Evolutionary conservation across 345 rosid species (phyloP).

Genomic region (Brassica juncea): DNA sequence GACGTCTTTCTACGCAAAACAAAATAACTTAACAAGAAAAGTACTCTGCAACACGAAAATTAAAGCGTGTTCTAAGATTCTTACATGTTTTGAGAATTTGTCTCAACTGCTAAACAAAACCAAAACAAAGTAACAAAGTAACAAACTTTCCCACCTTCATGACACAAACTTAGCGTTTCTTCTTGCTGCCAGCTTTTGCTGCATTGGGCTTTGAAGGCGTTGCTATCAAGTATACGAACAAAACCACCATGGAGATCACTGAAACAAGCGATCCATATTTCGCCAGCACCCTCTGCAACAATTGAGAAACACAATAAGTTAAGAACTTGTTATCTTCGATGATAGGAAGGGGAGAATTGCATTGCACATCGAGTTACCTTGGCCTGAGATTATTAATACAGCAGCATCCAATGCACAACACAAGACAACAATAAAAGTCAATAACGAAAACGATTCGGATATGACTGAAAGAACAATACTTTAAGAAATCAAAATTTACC

Average conservation of each 20-base stretch:
- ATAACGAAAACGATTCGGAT: not conserved
- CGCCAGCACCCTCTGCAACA: slow-evolving; percentile 76
- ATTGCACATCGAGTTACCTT: slow-evolving; percentile 58
- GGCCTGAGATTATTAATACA: slow-evolving; percentile 55
- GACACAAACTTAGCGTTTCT: slow-evolving; percentile 57
- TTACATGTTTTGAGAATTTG: slow-evolving; percentile 29
- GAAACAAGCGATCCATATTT: slow-evolving; percentile 87
- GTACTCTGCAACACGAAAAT: slow-evolving; percentile 22
- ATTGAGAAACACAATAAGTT: slow-evolving; percentile 9
- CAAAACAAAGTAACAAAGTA: slow-evolving; percentile 12
- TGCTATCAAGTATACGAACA: slow-evolving; percentile 67
- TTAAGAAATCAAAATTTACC: slow-evolving; percentile 46
- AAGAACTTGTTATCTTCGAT: not conserved
- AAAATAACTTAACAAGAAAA: slow-evolving; percentile 22
- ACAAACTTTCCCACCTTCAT: slow-evolving; percentile 15
- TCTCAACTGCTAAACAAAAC: slow-evolving; percentile 30
- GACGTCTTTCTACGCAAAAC: not conserved
- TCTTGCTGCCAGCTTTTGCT: slow-evolving; percentile 82
- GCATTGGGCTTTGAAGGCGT: slow-evolving; percentile 66
- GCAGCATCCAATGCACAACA: slow-evolving; percentile 45
- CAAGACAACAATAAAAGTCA: slow-evolving; percentile 30
- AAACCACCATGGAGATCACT: slow-evolving; percentile 66
- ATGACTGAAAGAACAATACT: slow-evolving; percentile 5
- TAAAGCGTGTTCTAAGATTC: slow-evolving; percentile 27
- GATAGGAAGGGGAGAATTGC: not conserved